Conservation (phyloP, 108 stramenopile species). For the Conticribra weissflogii region DNA sequence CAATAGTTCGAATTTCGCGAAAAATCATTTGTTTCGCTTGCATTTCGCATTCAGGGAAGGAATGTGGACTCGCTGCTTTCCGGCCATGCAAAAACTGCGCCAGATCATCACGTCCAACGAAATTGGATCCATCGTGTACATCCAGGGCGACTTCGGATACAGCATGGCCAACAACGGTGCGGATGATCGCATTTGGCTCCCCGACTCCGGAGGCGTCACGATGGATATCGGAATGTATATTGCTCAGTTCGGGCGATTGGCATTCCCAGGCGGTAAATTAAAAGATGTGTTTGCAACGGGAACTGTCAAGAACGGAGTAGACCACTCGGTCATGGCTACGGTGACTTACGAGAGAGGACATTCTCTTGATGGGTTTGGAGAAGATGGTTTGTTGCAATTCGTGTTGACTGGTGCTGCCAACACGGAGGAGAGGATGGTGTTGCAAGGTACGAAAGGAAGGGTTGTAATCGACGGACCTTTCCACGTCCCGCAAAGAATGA, state of each 20-base stretch:
- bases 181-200: conserved; percentile 52
- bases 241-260: conserved; percentile 50
- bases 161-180: conserved; percentile 7
- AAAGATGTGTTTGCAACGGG: conserved; percentile 47
- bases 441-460: conserved; percentile 62
- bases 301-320: conserved; percentile 52
- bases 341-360: conserved; percentile 27
- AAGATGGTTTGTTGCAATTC: conserved; percentile 55
- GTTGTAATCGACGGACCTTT: conserved; percentile 61
- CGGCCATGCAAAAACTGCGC: conserved; percentile 54
- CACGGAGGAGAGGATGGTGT: conserved; percentile 49
- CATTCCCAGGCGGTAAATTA: conserved; percentile 29
- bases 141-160: conserved; percentile 62
- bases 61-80: conserved; percentile 65
- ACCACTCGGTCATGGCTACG: conserved; percentile 38
- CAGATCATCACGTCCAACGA: conserved; percentile 39
- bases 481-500: conserved; percentile 61
- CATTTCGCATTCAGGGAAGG: conserved; percentile 61
- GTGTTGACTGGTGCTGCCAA: conserved; percentile 52
- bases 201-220: conserved; percentile 48
- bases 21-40: no score
- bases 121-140: conserved; percentile 51
- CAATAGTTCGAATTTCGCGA: no score
- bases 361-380: conserved; percentile 4
- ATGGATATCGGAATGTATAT: conserved; percentile 63